phyloP scores from a whole-genome alignment of 495 filamentous ascomycete species.

The Aspergillus heteromorphus region DNA sequence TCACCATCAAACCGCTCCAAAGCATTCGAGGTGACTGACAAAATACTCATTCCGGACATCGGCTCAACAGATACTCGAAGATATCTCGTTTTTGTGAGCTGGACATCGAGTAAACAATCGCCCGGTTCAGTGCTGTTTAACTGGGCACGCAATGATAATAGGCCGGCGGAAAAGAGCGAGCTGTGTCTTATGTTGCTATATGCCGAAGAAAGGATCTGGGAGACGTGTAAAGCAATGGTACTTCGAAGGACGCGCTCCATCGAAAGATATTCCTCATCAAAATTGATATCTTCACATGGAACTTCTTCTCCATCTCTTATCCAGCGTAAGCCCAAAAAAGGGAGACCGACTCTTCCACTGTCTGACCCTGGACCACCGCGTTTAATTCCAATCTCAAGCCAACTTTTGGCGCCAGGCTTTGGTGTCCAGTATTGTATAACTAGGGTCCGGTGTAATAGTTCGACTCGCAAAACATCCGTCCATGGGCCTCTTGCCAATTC shows the following conservation, averaged over 20 bases:
- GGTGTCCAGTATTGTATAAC: constrained; percentile 86
- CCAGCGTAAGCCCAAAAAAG: constrained; percentile 70
- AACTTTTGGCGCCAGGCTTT: constrained; percentile 65
- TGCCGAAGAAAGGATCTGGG: constrained; percentile 56
- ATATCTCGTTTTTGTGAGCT: constrained; percentile 54
- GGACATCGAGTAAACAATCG: constrained; percentile 61
- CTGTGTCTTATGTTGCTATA: constrained; percentile 50
- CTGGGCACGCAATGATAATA: constrained; percentile 49
- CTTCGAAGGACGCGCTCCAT: constrained; percentile 65
- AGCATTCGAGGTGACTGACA: constrained; percentile 33
- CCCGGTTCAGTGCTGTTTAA: constrained; percentile 55
- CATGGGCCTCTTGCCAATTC: constrained; percentile 63
- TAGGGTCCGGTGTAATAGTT: constrained; percentile 70
- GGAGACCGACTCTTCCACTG: constrained; percentile 19
- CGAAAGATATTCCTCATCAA: constrained; percentile 63
- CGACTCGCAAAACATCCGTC: constrained; percentile 68
- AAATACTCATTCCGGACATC: constrained; percentile 40
- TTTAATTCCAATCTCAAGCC: constrained; percentile 80
- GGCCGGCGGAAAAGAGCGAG: constrained; percentile 51
- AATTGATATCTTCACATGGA: constrained; percentile 53
- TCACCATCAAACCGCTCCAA: constrained; percentile 46
- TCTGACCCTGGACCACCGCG: constrained; percentile 47
- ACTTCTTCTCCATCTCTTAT: constrained; percentile 75
- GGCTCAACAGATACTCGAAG: constrained; percentile 64
- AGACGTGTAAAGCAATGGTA: constrained; percentile 70